Conservation (phyloP, 371 early-diverging fungal genomes). For the Rhizopus microsporus region DNA sequence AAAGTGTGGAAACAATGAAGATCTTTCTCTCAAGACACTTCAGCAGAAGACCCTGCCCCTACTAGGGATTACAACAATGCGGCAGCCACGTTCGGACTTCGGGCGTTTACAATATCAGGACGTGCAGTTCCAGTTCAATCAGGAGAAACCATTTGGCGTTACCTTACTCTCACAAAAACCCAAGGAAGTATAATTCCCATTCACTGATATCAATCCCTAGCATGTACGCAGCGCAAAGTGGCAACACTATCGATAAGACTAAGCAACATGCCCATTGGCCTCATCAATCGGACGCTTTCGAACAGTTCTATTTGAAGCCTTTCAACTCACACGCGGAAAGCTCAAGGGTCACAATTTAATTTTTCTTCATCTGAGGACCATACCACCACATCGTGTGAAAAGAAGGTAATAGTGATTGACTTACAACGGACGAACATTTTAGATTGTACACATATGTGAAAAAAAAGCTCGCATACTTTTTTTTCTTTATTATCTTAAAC, state of each 20-base stretch:
- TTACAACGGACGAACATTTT: too few relatives aligned
- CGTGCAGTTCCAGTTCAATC: not conserved
- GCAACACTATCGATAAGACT: constrained; percentile 1
- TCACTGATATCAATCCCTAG: constrained; percentile 4
- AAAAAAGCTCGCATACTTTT: too few relatives aligned
- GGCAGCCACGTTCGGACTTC: constrained; percentile 24
- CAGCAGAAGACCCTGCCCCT: constrained; percentile 20
- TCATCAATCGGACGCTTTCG: constrained; percentile 11
- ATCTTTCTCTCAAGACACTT: not conserved
- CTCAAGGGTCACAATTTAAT: constrained; percentile 82
- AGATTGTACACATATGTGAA: too few relatives aligned
- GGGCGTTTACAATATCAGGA: constrained; percentile 18
- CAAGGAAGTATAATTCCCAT: constrained; percentile 18
- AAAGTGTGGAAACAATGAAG: too few relatives aligned
- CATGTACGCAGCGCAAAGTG: constrained; percentile 8
- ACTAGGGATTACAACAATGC: constrained; percentile 19
- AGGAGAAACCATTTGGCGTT: not conserved
- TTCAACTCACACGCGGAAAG: constrained; percentile 55
- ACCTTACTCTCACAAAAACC: constrained; percentile 12
- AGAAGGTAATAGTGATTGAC: constrained; percentile 6
- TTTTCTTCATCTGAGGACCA: constrained; percentile 5
- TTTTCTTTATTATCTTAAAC: too few relatives aligned
- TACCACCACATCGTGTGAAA: constrained; percentile 9
- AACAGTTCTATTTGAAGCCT: constrained; percentile 66
- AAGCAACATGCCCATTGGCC: constrained; percentile 20